Conservation (phyloP, 2,329 filamentous ascomycete species). For the Ceratocystis eucalypticola region DNA sequence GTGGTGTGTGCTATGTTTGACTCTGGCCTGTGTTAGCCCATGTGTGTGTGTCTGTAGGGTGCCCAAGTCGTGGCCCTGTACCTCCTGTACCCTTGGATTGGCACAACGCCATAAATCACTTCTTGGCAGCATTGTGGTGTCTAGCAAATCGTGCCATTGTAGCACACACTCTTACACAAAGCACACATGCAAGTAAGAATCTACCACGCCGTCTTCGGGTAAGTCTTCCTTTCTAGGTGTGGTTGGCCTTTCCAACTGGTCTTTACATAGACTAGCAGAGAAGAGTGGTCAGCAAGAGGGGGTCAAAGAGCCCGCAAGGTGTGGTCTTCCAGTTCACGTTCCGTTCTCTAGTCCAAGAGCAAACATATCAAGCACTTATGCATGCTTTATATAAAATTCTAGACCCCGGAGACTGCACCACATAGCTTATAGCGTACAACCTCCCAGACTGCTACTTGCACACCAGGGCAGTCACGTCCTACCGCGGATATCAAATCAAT, state of each 20-base stretch:
- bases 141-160: background rate
- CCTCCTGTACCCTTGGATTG: background rate
- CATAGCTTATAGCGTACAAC: background rate
- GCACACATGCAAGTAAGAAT: background rate
- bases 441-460: background rate
- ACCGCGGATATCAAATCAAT: background rate
- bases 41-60: background rate
- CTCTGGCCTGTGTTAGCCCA: background rate
- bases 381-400: no score
- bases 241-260: background rate
- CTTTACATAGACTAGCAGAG: background rate
- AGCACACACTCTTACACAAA: background rate
- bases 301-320: no score
- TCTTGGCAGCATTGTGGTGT: background rate
- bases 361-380: no score
- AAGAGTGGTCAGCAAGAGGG: no score
- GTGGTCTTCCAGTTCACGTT: no score
- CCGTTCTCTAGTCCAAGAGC: no score
- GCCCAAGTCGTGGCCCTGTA: background rate
- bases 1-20: background rate
- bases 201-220: background rate
- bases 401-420: background rate
- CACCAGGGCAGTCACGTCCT: background rate
- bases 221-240: background rate
- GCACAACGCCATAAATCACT: background rate